Evolutionary conservation across 257 asterid genomes (phyloP).

Genomic region (Ehretia macrophylla): DNA sequence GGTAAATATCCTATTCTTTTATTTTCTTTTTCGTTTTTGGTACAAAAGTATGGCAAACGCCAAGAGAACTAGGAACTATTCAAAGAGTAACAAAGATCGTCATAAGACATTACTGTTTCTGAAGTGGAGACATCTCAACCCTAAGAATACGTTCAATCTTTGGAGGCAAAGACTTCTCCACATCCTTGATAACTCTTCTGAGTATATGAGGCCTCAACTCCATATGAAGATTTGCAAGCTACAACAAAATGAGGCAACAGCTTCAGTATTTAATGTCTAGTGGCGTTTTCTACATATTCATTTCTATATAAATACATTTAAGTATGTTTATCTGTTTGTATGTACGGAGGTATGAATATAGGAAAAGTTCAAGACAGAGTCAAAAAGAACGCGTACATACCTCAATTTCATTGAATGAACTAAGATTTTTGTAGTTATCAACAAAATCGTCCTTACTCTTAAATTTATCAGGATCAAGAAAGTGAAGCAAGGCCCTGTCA

Average conservation of each 20-base stretch:
- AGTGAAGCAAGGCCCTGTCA: slow-evolving; percentile 97
- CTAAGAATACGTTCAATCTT: slow-evolving; percentile 96
- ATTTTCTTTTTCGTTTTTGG: too few relatives aligned
- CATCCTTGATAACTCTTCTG: slow-evolving; percentile 96
- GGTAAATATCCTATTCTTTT: too few relatives aligned
- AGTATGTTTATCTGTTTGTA: too few relatives aligned
- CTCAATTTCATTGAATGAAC: slow-evolving; percentile 89
- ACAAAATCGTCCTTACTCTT: slow-evolving; percentile 90
- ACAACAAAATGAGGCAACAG: slow-evolving; percentile 15
- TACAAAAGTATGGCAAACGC: too few relatives aligned
- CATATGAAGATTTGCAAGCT: slow-evolving; percentile 97
- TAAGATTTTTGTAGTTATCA: slow-evolving; percentile 86
- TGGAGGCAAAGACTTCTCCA: slow-evolving; percentile 99
- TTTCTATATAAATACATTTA: not conserved
- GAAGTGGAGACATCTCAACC: slow-evolving; percentile 99
- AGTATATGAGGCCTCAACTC: slow-evolving; percentile 99
- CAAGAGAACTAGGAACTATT: slow-evolving; percentile 1
- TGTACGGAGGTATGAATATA: too few relatives aligned
- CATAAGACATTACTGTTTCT: slow-evolving; percentile 72
- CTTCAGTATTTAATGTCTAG: slow-evolving; percentile 5
- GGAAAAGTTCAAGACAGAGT: not conserved
- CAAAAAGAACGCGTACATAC: slow-evolving; percentile 30
- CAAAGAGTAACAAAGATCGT: slow-evolving; percentile 2
- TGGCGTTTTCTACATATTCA: not conserved
- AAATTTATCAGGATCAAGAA: slow-evolving; percentile 91